These are phyloP conservation scores for Osmanthus fragrans DNA, from an alignment of 257 asterid species.

Conservation along the genomic window DNA sequence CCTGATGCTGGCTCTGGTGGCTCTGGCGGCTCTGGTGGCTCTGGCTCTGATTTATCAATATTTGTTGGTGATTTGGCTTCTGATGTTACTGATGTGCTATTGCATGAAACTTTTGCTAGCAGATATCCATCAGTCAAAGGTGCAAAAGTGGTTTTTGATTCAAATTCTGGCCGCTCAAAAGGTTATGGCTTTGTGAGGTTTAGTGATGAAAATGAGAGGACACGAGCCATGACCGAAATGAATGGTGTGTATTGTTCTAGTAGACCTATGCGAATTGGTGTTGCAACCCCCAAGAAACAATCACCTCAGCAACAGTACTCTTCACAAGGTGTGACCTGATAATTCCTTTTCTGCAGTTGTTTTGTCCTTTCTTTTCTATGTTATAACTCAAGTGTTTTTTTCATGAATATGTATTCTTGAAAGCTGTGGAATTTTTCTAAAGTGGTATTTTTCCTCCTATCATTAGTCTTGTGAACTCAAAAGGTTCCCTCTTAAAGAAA, in stretches of 20 bases:
- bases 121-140: slow-evolving; percentile 81
- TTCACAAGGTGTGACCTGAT: slow-evolving; percentile 60
- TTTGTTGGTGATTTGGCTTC: slow-evolving; percentile 88
- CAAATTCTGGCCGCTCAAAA: slow-evolving; percentile 76
- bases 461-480: not conserved
- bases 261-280: slow-evolving; percentile 80
- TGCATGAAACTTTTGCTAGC: slow-evolving; percentile 72
- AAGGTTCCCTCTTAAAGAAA: not conserved
- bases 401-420: not conserved
- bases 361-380: not conserved
- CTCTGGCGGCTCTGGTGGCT: not conserved
- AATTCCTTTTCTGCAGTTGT: slow-evolving; percentile 10
- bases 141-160: slow-evolving; percentile 86
- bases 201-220: slow-evolving; percentile 76
- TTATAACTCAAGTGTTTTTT: not conserved
- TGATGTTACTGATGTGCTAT: slow-evolving; percentile 74
- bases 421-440: not conserved
- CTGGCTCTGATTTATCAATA: slow-evolving; percentile 70
- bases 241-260: slow-evolving; percentile 78
- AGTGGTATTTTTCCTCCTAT: slow-evolving; percentile 1
- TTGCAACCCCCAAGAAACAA: slow-evolving; percentile 83
- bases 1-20: slow-evolving; percentile 47
- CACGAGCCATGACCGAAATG: slow-evolving; percentile 83
- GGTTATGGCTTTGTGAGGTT: slow-evolving; percentile 95
- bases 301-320: slow-evolving; percentile 58